These are phyloP conservation scores for Botryosphaeria dothidea DNA, from an alignment of 2,329 filamentous ascomycete genomes.

Conservation along the genomic window DNA sequence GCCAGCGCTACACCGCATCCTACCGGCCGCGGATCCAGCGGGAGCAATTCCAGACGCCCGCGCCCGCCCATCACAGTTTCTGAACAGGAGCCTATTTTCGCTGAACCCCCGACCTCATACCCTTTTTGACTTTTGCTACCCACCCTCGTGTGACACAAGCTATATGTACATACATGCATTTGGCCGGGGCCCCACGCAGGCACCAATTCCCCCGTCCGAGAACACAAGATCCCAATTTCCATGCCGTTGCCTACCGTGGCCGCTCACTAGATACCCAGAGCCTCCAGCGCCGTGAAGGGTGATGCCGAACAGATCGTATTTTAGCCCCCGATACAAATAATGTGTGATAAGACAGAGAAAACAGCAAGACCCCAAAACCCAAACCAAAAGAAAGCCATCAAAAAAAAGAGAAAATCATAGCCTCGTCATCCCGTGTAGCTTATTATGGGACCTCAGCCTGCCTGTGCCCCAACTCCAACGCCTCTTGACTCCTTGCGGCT, in stretches of 20 bases:
- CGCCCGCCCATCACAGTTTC: not conserved
- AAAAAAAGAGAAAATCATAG: constrained; percentile 10
- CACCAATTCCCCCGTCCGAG: not conserved
- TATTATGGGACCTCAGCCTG: constrained; percentile 17
- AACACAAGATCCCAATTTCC: constrained; percentile 2
- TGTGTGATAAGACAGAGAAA: not conserved
- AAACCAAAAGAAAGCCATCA: not conserved
- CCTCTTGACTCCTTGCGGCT: not conserved
- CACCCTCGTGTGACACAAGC: not conserved
- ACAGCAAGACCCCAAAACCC: constrained; percentile 2
- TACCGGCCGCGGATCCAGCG: not conserved
- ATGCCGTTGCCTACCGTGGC: not conserved
- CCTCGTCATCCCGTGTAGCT: constrained; percentile 8
- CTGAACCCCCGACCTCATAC: not conserved
- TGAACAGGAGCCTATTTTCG: not conserved
- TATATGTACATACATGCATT: constrained; percentile 11
- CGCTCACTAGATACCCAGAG: constrained; percentile 6
- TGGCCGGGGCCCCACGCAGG: not conserved
- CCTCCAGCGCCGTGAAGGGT: constrained; percentile 9
- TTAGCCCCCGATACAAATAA: constrained; percentile 6
- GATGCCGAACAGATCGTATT: constrained; percentile 12
- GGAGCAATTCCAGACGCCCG: not conserved
- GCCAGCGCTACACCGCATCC: constrained; percentile 16
- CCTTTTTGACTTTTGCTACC: not conserved
- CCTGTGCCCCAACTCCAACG: constrained; percentile 5